Evolutionary conservation across 2,329 filamentous ascomycete genomes (phyloP), one percentile per base, ranked within the genome.

Genomic region (Penicillium sp.): DNA sequence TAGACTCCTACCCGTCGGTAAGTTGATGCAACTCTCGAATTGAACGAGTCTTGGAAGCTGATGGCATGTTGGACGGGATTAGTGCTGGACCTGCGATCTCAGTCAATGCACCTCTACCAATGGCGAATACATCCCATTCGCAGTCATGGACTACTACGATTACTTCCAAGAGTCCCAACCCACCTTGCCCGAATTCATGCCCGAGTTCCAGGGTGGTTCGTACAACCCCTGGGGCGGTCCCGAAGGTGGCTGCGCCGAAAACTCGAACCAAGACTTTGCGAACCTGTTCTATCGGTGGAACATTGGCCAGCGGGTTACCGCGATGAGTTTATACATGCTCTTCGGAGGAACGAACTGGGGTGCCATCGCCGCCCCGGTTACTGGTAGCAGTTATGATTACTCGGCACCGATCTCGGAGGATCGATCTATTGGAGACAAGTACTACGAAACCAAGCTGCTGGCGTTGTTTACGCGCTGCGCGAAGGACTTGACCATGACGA

Each of bases 281-380:
- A 88, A 88, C 59, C 71, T 89, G 4, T 89, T 87, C 74, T 89
- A 89, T 70, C 80, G 85, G 11, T 83, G 88, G 68, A 81, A 87
- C 56, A 83, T 89, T 28, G 84, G 80, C 28, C 83, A 89, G 66
- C 79, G 84, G 0, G 81, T 87, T 3, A 86, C 84, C 0, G 84
- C 84, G 0, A 81, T 88, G 57, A 87, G 82, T 33, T 72, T 89
- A 1, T 89, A 89, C 70, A 89, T 89, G 85, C 75, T 87, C 55
- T 89, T 83, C 55, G 87, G 87, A 4, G 87, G 87, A 2, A 89
- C 87, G 0, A 87, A 85, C 63, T 88, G 85, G 85, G 86, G 86
- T 5, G 82, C 82, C 52, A 75, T 87, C 33, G 83, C 85, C 13
- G 81, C 82, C 4, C 85, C 86, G 0, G 82, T 84, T 0, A 85